Evolutionary conservation across 352 stramenopile species (phyloP).

Genomic region (Phytophthora niederhauseri): DNA sequence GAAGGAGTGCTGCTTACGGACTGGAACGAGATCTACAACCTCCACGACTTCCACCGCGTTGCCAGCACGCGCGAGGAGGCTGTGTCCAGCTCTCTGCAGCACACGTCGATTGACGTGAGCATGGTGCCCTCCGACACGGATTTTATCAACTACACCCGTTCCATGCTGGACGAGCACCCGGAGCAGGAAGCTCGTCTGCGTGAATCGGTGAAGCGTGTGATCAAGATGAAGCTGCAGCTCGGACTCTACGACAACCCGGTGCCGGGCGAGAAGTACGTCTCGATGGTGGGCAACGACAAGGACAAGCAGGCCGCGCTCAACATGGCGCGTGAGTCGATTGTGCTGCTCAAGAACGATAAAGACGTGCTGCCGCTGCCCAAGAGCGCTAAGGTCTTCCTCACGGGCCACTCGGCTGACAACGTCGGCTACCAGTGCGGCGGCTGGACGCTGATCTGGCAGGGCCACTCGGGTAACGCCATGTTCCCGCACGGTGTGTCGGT

Average conservation of each 20-base stretch:
- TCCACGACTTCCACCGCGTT: slow-evolving; percentile 62
- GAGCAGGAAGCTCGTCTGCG: slow-evolving; percentile 51
- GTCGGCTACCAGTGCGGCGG: slow-evolving; percentile 71
- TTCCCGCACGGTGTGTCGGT: slow-evolving; percentile 55
- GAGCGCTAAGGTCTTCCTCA: slow-evolving; percentile 57
- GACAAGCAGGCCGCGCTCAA: slow-evolving; percentile 56
- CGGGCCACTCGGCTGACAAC: slow-evolving; percentile 58
- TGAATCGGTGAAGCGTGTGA: slow-evolving; percentile 55
- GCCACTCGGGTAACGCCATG: slow-evolving; percentile 55
- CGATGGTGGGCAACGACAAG: slow-evolving; percentile 43
- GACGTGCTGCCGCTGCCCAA: slow-evolving; percentile 48
- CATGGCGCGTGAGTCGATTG: slow-evolving; percentile 73
- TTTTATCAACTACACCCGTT: slow-evolving; percentile 51
- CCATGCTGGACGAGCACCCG: slow-evolving; percentile 44
- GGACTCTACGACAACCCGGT: slow-evolving; percentile 71
- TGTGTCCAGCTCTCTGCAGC: slow-evolving; percentile 55
- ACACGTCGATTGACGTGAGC: slow-evolving; percentile 90
- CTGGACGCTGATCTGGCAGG: slow-evolving; percentile 87
- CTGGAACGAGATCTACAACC: slow-evolving; percentile 91
- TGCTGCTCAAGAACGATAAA: slow-evolving; percentile 80
- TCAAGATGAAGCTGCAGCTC: slow-evolving; percentile 76
- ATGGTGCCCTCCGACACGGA: slow-evolving; percentile 68
- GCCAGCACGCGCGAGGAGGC: slow-evolving; percentile 49
- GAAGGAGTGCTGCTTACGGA: slow-evolving; percentile 89
- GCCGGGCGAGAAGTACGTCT: slow-evolving; percentile 45